Base-by-base conservation (phyloP, 2,329 filamentous ascomycete genomes). In the Monosporascus sp. region DNA sequence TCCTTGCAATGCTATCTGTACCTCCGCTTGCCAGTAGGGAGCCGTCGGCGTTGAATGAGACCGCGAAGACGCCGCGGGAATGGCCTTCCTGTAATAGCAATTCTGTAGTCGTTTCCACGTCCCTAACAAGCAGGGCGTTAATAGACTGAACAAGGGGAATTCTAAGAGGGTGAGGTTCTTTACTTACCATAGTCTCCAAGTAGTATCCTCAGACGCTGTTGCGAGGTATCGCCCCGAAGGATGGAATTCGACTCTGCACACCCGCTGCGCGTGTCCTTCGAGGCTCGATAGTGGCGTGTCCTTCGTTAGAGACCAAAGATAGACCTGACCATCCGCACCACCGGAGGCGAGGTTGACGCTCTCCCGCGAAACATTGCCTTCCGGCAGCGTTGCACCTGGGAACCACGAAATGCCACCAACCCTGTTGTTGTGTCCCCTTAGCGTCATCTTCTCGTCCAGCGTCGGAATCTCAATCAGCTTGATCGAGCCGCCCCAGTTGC, bases 201-300 rank as follows among this genome's bases (percentile, higher is more conserved):
- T 96, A 2, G 91, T 96, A 68, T 99, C 94, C 64, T 94, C 94
- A 0, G 91, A 96, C 7, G 94, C 94, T 1, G 92, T 96, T 5
- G 93, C 94, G 6, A 97, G 77, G 65, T 93, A 97, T 57, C 81
- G 81, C 3, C 93, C 93, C 0, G 90, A 96, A 0, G 94, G 94
- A 61, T 99, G 94, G 65, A 97, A 96, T 55, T 96, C 94, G 14
- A 96, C 87, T 53, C 93, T 85, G 63, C 91, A 96, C 8, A 99
- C 91, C 56, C 94, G 86, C 51, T 88, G 89, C 5, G 82, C 86
- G 66, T 99, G 94, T 1, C 93, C 94, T 24, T 86, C 80, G 0
- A 97, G 77, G 0, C 89, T 95, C 0, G 88, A 82, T 4, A 97
- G 68, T 0, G 94, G 94, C 1, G 89, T 94, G 57, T 96, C 91